Percentiles rank a stretch among this genome's conserved stretches.
Evolutionary conservation across 345 rosid genomes (phyloP).

Genomic region (Citrus mangshanensis): DNA sequence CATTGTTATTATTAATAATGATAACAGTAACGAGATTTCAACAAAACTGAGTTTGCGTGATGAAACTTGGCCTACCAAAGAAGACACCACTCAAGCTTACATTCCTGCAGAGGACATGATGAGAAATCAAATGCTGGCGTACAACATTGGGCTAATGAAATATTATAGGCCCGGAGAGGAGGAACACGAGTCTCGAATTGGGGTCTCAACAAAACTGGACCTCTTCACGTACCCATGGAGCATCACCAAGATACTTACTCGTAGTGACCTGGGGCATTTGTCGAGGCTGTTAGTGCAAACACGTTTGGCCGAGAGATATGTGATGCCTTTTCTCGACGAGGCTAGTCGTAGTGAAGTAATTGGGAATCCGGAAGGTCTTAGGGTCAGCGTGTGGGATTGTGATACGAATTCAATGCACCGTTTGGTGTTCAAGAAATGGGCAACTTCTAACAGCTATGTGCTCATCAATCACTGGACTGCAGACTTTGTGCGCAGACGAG

Average conservation of each 20-base stretch:
- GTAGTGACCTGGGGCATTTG: neutral
- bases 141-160: neutral
- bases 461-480: neutral
- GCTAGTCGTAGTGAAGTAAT: neutral
- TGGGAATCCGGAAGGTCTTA: neutral
- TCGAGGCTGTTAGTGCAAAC: neutral
- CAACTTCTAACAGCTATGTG: neutral
- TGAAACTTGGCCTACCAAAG: neutral
- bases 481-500: constrained; percentile 6
- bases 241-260: neutral
- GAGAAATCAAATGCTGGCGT: neutral
- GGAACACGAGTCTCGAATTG: neutral
- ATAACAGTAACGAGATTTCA: neutral
- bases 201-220: neutral
- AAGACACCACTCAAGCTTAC: too few relatives aligned
- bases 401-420: constrained; percentile 5
- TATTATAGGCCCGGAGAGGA: neutral
- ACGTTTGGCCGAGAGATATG: neutral
- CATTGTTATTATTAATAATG: too few relatives aligned
- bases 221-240: constrained; percentile 2
- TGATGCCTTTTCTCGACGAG: neutral
- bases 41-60: neutral
- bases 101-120: neutral
- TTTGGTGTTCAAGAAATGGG: constrained; percentile 8
- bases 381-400: neutral